Evolutionary conservation across 2,329 filamentous ascomycete species (phyloP).

Genomic region (Aspergillus viridinutans): DNA sequence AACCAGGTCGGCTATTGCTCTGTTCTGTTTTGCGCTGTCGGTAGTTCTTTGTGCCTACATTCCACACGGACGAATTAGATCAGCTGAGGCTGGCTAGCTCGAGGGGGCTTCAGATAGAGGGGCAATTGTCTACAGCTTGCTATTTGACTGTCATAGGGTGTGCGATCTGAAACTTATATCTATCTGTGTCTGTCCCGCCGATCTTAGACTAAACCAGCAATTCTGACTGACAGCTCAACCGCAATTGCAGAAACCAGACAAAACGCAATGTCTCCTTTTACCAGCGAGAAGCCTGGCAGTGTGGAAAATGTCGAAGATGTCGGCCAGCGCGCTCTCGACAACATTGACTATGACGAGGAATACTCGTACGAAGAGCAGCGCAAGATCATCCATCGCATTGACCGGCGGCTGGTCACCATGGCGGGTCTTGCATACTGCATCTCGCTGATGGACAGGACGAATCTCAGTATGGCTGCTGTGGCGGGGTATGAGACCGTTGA

Average conservation of each 20-base stretch:
- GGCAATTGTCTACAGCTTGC: not conserved
- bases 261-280: not conserved
- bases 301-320: conserved; percentile 17
- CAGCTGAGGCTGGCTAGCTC: not conserved
- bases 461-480: conserved; percentile 65
- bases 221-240: not conserved
- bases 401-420: conserved; percentile 59
- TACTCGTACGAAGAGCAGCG: conserved; percentile 61
- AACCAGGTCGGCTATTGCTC: not conserved
- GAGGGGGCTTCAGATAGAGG: not conserved
- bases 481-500: conserved; percentile 57
- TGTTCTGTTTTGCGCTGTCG: not conserved
- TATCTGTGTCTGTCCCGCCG: not conserved
- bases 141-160: not conserved
- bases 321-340: conserved; percentile 4
- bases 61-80: not conserved
- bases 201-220: not conserved
- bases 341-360: conserved; percentile 20
- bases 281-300: conserved; percentile 8
- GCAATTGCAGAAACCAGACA: not conserved
- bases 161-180: not conserved
- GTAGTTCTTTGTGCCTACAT: not conserved
- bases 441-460: conserved; percentile 74
- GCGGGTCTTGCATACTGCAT: conserved; percentile 68
- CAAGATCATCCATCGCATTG: conserved; percentile 65